These are phyloP conservation scores for Sporothrix protearum DNA, from an alignment of 2,329 filamentous ascomycete species.

Conservation along the genomic window DNA sequence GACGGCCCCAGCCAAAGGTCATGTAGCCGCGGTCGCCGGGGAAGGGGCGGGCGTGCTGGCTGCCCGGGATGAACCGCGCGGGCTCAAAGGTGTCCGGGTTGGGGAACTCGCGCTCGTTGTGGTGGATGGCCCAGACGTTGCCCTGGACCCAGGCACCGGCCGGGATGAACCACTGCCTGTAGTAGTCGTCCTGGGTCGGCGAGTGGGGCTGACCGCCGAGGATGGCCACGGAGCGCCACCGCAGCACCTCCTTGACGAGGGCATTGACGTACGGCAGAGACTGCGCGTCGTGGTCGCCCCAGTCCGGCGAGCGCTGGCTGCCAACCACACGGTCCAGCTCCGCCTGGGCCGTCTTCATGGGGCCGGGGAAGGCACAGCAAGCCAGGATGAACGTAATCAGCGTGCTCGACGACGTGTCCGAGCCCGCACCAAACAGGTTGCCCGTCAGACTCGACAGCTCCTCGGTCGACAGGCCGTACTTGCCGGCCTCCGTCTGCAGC, in stretches of 20 bases:
- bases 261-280: constrained; percentile 52
- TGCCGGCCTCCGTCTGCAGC: constrained; percentile 46
- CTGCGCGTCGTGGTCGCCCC: constrained; percentile 42
- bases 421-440: constrained; percentile 47
- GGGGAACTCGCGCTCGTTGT: constrained; percentile 46
- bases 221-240: constrained; percentile 53
- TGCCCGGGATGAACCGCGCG: constrained; percentile 40
- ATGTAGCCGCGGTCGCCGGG: constrained; percentile 50
- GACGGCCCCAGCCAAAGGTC: constrained; percentile 55
- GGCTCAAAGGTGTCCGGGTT: constrained; percentile 46
- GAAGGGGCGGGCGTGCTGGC: constrained; percentile 43
- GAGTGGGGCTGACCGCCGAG: constrained; percentile 51
- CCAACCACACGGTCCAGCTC: constrained; percentile 54
- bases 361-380: constrained; percentile 47
- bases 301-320: constrained; percentile 43
- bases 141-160: constrained; percentile 48
- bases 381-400: constrained; percentile 49
- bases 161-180: constrained; percentile 49
- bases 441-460: constrained; percentile 48
- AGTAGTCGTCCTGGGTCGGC: constrained; percentile 46
- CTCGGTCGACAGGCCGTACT: constrained; percentile 44
- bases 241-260: constrained; percentile 53
- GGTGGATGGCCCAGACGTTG: constrained; percentile 51
- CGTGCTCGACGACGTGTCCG: constrained; percentile 48
- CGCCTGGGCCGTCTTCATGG: constrained; percentile 46